phyloP scores from a whole-genome alignment of 208 protist genomes.

The Tetramitus jugosus region DNA sequence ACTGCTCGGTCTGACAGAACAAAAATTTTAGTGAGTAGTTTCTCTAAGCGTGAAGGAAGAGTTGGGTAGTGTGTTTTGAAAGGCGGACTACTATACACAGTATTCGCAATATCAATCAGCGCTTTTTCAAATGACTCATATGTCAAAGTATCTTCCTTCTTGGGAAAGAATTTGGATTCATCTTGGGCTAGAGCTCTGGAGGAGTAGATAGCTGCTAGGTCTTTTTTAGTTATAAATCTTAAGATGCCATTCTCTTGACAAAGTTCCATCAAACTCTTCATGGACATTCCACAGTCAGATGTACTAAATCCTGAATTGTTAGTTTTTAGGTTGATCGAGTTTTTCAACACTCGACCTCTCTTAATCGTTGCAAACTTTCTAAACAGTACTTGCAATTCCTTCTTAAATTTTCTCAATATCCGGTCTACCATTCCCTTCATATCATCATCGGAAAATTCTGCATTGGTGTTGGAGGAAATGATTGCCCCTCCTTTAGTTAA shows the following conservation, averaged over 20 bases:
- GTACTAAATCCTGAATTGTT: no score
- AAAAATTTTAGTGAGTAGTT: background rate
- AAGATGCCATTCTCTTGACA: background rate
- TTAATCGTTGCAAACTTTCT: background rate
- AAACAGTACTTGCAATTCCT: background rate
- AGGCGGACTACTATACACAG: background rate
- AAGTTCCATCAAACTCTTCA: background rate
- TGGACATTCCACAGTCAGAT: background rate
- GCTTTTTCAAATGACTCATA: background rate
- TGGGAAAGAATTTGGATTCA: no score
- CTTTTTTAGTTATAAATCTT: background rate
- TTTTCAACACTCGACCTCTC: background rate
- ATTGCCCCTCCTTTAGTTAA: background rate
- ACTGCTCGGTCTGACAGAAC: no score
- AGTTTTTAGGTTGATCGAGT: no score
- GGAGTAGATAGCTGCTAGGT: background rate
- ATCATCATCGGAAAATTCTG: background rate
- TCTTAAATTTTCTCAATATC: background rate
- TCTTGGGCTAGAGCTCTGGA: background rate
- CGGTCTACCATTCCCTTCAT: background rate
- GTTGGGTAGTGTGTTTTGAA: background rate
- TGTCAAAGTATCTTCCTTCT: background rate
- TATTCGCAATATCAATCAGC: conserved; percentile 4
- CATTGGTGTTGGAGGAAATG: background rate
- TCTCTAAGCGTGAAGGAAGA: background rate